Percentiles rank a stretch among this genome's conserved stretches.
These are phyloP conservation scores for Tylopilus plumbeoviolaceoides DNA, from an alignment of 768 basidiomycete genomes.

Conservation along the genomic window DNA sequence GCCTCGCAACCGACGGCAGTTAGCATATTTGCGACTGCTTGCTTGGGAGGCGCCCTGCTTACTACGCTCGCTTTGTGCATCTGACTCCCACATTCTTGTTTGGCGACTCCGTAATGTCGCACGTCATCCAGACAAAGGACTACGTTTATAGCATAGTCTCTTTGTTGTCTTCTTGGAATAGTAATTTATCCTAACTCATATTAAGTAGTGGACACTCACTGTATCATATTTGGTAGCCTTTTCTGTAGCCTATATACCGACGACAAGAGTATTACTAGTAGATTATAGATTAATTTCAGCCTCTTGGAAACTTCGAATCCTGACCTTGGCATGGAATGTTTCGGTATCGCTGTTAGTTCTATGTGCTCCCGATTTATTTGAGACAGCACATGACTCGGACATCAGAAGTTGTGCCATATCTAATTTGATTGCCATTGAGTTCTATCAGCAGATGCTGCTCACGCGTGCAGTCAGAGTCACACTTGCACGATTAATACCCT, in stretches of 20 bases:
- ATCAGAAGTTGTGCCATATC: no score
- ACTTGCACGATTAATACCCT: no score
- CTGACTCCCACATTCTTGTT: neutral
- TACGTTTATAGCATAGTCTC: neutral
- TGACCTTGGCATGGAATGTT: no score
- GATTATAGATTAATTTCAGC: no score
- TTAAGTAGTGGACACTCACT: neutral
- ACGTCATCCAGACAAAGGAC: neutral
- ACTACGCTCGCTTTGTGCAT: conserved; percentile 10
- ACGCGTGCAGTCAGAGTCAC: no score
- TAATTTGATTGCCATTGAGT: no score
- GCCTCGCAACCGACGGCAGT: conserved; percentile 41
- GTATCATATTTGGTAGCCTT: neutral
- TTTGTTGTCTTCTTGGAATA: neutral
- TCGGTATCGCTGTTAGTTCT: no score
- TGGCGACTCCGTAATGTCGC: neutral
- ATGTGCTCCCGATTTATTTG: no score
- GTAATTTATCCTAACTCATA: neutral
- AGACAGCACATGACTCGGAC: no score
- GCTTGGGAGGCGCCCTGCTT: conserved; percentile 36
- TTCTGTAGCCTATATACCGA: neutral
- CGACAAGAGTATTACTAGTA: neutral
- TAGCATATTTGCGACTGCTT: conserved; percentile 39
- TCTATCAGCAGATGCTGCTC: no score
- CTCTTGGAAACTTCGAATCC: no score